Conservation (phyloP, 2,329 filamentous ascomycete species). For the Trichophyton benhamiae region DNA sequence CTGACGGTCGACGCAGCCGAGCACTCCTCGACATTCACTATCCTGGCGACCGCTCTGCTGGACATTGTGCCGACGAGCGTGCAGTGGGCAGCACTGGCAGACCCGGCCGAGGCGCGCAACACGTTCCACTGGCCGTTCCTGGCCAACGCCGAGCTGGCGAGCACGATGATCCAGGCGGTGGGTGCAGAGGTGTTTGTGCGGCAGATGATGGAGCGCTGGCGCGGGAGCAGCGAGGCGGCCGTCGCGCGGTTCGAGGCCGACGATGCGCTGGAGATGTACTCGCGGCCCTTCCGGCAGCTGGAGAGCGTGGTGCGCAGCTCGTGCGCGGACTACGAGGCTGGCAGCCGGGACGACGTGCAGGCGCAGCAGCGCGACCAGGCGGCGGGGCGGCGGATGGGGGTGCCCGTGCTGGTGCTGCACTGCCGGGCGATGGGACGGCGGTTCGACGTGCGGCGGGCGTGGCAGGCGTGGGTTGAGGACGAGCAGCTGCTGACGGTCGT, state of each 20-base stretch:
- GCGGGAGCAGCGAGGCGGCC: slow-evolving; percentile 13
- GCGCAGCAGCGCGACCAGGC: slow-evolving; percentile 37
- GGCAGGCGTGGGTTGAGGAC: slow-evolving; percentile 35
- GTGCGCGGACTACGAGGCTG: slow-evolving; percentile 39
- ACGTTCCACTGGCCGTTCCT: slow-evolving; percentile 44
- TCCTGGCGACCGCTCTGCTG: slow-evolving; percentile 32
- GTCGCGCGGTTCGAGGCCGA: slow-evolving; percentile 16
- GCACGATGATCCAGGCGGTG: slow-evolving; percentile 32
- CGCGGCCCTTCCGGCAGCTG: slow-evolving; percentile 28
- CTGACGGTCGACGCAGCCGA: slow-evolving; percentile 33
- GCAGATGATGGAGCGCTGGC: slow-evolving; percentile 24
- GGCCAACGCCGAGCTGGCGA: slow-evolving; percentile 34
- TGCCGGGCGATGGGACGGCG: slow-evolving; percentile 34
- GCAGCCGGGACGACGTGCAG: slow-evolving; percentile 31
- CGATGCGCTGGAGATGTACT: slow-evolving; percentile 35
- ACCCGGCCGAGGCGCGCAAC: slow-evolving; percentile 25
- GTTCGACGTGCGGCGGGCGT: slow-evolving; percentile 32
- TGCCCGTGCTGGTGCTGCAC: slow-evolving; percentile 36
- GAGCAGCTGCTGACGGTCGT: slow-evolving; percentile 22
- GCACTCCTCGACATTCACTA: slow-evolving; percentile 20
- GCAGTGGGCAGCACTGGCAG: slow-evolving; percentile 34
- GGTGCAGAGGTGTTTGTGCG: slow-evolving; percentile 32
- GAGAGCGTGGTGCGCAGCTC: slow-evolving; percentile 32
- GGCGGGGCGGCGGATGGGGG: slow-evolving; percentile 32
- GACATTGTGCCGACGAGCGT: slow-evolving; percentile 40